Conservation (phyloP, 306 rosid species). For the Cicer bijugum region DNA sequence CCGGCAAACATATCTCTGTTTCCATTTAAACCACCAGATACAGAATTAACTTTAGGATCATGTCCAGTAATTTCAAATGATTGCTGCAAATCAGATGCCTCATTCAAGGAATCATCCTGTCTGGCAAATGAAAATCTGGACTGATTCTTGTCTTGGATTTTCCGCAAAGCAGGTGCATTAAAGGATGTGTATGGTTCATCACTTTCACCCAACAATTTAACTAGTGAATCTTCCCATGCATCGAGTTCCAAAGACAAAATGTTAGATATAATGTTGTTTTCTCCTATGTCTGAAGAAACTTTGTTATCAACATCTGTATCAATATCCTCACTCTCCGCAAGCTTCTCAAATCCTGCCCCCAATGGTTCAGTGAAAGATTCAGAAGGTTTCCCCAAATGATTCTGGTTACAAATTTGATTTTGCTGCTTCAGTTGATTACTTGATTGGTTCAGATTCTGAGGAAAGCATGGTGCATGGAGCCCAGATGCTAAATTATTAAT, state of each 20-base stretch:
- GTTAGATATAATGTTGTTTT: slow-evolving; percentile 56
- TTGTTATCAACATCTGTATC: slow-evolving; percentile 35
- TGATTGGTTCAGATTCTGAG: slow-evolving; percentile 44
- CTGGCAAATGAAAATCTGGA: slow-evolving; percentile 63
- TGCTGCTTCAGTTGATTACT: slow-evolving; percentile 42
- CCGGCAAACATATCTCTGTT: slow-evolving; percentile 41
- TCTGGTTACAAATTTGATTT: slow-evolving; percentile 47
- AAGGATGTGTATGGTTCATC: slow-evolving; percentile 46
- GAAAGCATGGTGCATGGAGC: slow-evolving; percentile 33
- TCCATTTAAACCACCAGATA: slow-evolving; percentile 42
- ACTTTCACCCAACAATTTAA: slow-evolving; percentile 53
- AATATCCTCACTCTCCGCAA: slow-evolving; percentile 38
- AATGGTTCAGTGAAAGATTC: slow-evolving; percentile 33
- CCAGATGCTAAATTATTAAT: slow-evolving; percentile 36
- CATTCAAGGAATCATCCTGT: slow-evolving; percentile 45
- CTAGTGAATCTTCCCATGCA: slow-evolving; percentile 56
- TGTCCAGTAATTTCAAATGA: slow-evolving; percentile 34
- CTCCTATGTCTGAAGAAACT: slow-evolving; percentile 52
- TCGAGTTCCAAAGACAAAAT: slow-evolving; percentile 60
- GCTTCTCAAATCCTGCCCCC: slow-evolving; percentile 40
- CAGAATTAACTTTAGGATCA: slow-evolving; percentile 20
- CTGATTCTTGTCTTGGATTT: slow-evolving; percentile 57
- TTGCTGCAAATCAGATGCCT: slow-evolving; percentile 46
- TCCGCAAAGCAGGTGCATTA: slow-evolving; percentile 44
- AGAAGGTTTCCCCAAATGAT: slow-evolving; percentile 38